Conservation (phyloP, 2,329 filamentous ascomycete species). For the Cercospora beticola region DNA sequence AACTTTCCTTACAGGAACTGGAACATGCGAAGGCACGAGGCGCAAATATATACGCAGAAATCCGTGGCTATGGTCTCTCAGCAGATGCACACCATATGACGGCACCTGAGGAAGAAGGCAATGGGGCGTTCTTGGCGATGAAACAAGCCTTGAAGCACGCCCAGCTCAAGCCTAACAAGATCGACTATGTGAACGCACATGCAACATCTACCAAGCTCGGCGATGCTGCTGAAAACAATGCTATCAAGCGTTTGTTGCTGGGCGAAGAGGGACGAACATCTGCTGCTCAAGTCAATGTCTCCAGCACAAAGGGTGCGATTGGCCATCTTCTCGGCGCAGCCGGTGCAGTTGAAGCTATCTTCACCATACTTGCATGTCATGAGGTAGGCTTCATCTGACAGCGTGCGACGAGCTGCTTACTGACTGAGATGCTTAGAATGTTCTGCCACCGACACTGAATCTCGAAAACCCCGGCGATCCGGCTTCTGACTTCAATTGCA, state of each 20-base stretch:
- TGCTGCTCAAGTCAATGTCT: constrained; percentile 71
- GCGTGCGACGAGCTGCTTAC: not conserved
- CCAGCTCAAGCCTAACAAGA: constrained; percentile 62
- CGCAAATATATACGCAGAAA: constrained; percentile 81
- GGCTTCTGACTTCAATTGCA: constrained; percentile 69
- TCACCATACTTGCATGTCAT: constrained; percentile 74
- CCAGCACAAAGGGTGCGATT: constrained; percentile 89
- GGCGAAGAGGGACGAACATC: constrained; percentile 65
- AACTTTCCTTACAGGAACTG: constrained; percentile 57
- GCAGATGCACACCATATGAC: constrained; percentile 94
- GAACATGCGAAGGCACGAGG: constrained; percentile 80
- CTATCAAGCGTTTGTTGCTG: constrained; percentile 75
- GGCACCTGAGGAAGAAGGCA: constrained; percentile 77
- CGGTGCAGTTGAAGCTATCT: constrained; percentile 85
- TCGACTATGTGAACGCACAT: constrained; percentile 95
- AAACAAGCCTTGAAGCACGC: constrained; percentile 75
- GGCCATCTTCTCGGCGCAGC: constrained; percentile 91
- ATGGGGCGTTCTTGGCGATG: constrained; percentile 83
- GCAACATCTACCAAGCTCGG: constrained; percentile 85
- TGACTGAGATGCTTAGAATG: constrained; percentile 54
- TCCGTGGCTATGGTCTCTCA: constrained; percentile 85
- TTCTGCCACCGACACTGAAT: constrained; percentile 84
- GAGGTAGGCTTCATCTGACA: constrained; percentile 57
- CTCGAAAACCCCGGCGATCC: constrained; percentile 62
- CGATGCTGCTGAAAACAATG: constrained; percentile 81